Evolutionary conservation across 176 grass and related monocot genomes (phyloP), one percentile per base, ranked within the genome.

Genomic region (Puya raimondii): DNA sequence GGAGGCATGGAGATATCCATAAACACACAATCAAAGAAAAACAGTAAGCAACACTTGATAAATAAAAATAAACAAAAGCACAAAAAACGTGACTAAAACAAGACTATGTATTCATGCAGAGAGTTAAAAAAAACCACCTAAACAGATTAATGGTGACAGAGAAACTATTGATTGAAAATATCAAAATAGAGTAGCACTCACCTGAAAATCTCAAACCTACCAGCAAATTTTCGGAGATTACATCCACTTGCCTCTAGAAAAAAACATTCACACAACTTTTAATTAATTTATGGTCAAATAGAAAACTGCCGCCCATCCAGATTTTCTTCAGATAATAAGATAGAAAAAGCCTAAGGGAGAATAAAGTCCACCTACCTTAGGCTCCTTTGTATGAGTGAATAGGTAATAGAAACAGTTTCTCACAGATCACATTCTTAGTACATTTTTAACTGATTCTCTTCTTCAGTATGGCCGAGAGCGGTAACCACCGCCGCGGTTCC

Each of bases 401-500:
- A 83, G 23, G 77, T 42, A 85, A 90, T 89, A 99, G 73, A 88
- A 99, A 86, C 78, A 70, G 78, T 83, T 81, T 91, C 87, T 90
- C 83, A 88, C 65, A 99, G 80, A 78, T 70, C 77, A 91, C 72
- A 91, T 69, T 94, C 85, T 75, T 82, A 88, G 80, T 86, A 87
- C 82, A 68, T 82, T 80, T 80, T 42, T 42, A 42, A 89, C 33
- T 71, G 67, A 75, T 59, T 71, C 52, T 76, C 82, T 84, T 99
- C 83, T 84, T 99, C 80, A 99, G 75, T 99, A 93, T 47, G 94
- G 94, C 13, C 89, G 78, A 9, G 94, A 84, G 22, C 94, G 89
- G 1, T 84, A 84, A 75, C 94, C 94, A 69, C 94, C 87, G 49
- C 87, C 84, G 65, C 88, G 74, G 74, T 93, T 81, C 64, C 95